These are phyloP conservation scores for Coemansia sp. DNA, from an alignment of 192 early-diverging fungal genomes.

Conservation along the genomic window DNA sequence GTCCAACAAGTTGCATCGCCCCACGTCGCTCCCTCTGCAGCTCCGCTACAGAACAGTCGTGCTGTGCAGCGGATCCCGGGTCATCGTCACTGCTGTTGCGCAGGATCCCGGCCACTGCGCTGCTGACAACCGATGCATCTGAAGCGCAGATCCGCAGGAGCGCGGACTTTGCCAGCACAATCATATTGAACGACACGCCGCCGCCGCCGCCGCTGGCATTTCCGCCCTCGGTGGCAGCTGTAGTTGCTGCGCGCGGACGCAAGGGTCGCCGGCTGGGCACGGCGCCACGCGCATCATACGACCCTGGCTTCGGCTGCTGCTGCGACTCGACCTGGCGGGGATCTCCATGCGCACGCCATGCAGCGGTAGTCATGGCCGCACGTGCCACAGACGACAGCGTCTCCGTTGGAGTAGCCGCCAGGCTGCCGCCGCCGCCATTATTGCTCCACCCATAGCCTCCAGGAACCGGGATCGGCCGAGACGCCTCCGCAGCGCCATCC, in stretches of 20 bases:
- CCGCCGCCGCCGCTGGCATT: constrained; percentile 9
- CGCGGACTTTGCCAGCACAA: constrained; percentile 45
- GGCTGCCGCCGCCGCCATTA: constrained; percentile 3
- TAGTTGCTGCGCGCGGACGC: constrained; percentile 9
- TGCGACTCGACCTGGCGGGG: not conserved
- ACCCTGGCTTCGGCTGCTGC: not conserved
- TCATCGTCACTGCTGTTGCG: constrained; percentile 5
- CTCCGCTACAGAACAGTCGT: not conserved
- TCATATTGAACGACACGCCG: constrained; percentile 41
- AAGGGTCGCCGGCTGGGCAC: constrained; percentile 11
- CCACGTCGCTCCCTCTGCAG: constrained; percentile 25
- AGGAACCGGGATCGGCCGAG: constrained; percentile 11
- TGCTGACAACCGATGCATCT: constrained; percentile 29
- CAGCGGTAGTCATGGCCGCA: constrained; percentile 21
- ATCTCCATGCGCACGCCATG: constrained; percentile 12
- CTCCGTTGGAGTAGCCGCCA: constrained; percentile 26
- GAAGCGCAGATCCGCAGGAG: constrained; percentile 41
- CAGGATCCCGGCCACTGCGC: constrained; percentile 24
- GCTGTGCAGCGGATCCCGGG: not conserved
- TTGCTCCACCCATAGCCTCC: not conserved
- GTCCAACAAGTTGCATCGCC: constrained; percentile 45
- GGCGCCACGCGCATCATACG: not conserved
- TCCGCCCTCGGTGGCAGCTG: constrained; percentile 1
- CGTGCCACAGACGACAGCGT: constrained; percentile 20
- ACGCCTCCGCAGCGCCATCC: not conserved